Conservation (phyloP, 2,329 filamentous ascomycete genomes). For the Geosmithia morbida region DNA sequence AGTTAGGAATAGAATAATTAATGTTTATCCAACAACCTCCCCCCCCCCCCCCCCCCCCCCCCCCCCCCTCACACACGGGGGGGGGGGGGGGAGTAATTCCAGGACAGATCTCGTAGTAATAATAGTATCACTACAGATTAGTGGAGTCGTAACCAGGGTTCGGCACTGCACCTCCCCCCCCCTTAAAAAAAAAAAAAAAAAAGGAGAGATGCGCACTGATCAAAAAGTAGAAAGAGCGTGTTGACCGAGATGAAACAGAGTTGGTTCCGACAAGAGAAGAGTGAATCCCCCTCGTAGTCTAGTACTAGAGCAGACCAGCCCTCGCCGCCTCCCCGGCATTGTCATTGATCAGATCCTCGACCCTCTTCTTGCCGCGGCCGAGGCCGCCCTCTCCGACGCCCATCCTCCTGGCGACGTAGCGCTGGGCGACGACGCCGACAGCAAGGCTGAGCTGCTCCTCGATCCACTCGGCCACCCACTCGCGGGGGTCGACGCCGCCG, state of each 20-base stretch:
- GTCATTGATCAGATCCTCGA: constrained; percentile 40
- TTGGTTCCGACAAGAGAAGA: too few species aligned
- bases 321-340: constrained; percentile 44
- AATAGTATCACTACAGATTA: too few species aligned
- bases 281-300: too few species aligned
- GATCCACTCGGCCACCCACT: constrained; percentile 97
- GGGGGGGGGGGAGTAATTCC: too few species aligned
- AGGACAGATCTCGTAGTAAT: too few species aligned
- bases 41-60: too few species aligned
- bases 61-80: too few species aligned
- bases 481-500: constrained; percentile 72
- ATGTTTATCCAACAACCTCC: not conserved
- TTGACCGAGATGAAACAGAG: too few species aligned
- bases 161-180: too few species aligned
- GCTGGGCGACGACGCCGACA: constrained; percentile 78
- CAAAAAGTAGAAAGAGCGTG: not conserved
- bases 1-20: too few species aligned
- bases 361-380: constrained; percentile 45
- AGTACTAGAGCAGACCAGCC: constrained; percentile 17
- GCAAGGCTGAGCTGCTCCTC: constrained; percentile 71
- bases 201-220: not conserved
- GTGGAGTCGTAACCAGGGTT: too few species aligned
- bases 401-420: constrained; percentile 91
- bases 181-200: too few species aligned
- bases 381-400: constrained; percentile 73